phyloP scores from a whole-genome alignment of 306 rosid genomes.

The Citrullus amarus region DNA sequence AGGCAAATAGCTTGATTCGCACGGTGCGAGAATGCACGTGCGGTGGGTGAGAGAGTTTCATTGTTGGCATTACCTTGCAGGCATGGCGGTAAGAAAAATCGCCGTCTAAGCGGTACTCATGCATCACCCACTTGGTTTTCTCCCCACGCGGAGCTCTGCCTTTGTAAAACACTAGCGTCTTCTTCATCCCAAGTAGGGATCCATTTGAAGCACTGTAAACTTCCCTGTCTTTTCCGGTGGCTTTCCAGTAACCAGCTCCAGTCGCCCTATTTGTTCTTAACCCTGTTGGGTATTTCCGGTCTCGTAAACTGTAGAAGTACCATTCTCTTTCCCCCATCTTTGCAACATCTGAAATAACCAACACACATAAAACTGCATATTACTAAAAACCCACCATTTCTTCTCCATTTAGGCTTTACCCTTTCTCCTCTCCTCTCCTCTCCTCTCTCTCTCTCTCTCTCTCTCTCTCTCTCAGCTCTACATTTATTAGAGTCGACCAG shows the following conservation, averaged over 20 bases:
- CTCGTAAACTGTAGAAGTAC: constrained; percentile 69
- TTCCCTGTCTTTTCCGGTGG: constrained; percentile 69
- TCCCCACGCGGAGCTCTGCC: constrained; percentile 79
- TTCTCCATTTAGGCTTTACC: not conserved
- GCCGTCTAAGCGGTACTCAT: constrained; percentile 66
- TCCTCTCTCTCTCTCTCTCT: not conserved
- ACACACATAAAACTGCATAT: not conserved
- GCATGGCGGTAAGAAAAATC: constrained; percentile 36
- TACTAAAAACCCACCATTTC: not conserved
- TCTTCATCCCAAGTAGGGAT: constrained; percentile 60
- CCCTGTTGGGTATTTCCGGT: constrained; percentile 77
- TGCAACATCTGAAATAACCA: constrained; percentile 33
- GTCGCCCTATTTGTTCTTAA: constrained; percentile 72
- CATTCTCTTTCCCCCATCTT: constrained; percentile 77
- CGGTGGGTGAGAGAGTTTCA: not conserved
- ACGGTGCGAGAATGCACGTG: constrained; percentile 8
- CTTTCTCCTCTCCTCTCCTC: not conserved
- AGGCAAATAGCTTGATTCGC: not conserved
- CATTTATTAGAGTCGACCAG: not conserved
- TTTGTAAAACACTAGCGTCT: constrained; percentile 76
- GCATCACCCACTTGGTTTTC: constrained; percentile 91
- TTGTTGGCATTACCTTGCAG: constrained; percentile 21
- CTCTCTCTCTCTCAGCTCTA: not conserved
- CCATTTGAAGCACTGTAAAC: constrained; percentile 32
- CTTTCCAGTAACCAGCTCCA: constrained; percentile 75